A percentile compares a stretch with the other conserved stretches of the same genome.
phyloP scores from a whole-genome alignment of 31 red algal species.

The Odonthalia washingtoniensis region DNA sequence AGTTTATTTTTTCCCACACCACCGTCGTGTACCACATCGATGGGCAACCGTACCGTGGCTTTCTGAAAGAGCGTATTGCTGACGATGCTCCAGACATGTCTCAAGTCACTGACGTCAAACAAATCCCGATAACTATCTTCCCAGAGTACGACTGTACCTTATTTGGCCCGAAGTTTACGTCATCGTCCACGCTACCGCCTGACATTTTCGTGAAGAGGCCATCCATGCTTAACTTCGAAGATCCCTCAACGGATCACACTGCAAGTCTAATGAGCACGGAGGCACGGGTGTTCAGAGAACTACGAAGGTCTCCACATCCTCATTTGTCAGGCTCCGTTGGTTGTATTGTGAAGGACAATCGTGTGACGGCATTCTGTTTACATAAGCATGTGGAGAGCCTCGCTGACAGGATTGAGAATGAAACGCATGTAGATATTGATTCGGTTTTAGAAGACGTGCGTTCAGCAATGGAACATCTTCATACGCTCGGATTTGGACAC shows the following conservation, averaged over 20 bases:
- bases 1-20: neutral
- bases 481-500: conserved; percentile 29
- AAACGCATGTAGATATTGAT: conserved; percentile 27
- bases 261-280: neutral
- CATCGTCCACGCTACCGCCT: neutral
- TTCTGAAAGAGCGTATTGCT: neutral
- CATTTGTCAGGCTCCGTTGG: neutral
- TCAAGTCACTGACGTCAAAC: neutral
- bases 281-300: neutral
- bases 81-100: neutral
- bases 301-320: neutral
- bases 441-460: conserved; percentile 16
- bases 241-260: neutral
- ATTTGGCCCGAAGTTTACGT: neutral
- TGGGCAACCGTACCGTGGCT: neutral
- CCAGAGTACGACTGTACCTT: neutral
- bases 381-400: neutral
- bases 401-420: neutral
- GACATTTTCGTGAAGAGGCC: neutral
- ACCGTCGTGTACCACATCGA: neutral
- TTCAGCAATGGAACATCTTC: conserved; percentile 34
- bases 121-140: neutral
- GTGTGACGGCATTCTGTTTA: neutral
- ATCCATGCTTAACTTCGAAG: neutral
- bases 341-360: neutral